A percentile compares a stretch with the other conserved stretches of the same genome.
Conservation (phyloP, 1,284 basidiomycete genomes). For the Austroboletus olivaceoglutinosus region DNA sequence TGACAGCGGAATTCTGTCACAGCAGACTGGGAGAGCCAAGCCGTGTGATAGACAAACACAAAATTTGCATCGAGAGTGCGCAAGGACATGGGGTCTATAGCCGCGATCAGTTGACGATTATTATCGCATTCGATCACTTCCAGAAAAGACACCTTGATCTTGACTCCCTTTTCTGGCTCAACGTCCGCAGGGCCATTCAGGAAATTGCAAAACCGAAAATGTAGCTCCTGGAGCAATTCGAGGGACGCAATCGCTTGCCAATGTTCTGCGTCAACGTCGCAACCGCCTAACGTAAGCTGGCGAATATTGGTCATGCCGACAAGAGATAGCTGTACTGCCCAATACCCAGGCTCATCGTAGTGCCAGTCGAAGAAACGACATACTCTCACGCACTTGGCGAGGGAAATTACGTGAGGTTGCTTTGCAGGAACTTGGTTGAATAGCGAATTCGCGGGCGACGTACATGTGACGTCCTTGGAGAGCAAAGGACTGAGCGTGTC, state of each 20-base stretch:
- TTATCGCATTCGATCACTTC: background rate
- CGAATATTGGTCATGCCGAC: conserved; percentile 19
- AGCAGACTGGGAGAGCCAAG: conserved; percentile 2
- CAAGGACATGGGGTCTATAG: conserved; percentile 5
- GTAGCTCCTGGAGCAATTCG: conserved; percentile 13
- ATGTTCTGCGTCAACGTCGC: conserved; percentile 8
- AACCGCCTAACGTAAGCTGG: conserved; percentile 8
- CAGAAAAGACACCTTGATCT: conserved; percentile 2
- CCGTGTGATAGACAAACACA: accelerated
- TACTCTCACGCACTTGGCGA: conserved; percentile 6
- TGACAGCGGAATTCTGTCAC: conserved; percentile 1
- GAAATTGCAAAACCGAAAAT: conserved; percentile 9
- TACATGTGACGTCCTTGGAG: background rate
- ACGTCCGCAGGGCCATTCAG: background rate
- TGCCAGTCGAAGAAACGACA: background rate
- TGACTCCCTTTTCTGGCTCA: background rate
- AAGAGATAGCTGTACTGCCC: conserved; percentile 3
- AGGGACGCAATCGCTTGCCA: conserved; percentile 16
- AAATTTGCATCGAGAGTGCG: background rate
- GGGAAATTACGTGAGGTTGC: conserved; percentile 14
- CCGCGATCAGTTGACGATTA: background rate
- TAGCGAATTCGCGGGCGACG: background rate
- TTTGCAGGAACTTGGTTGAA: conserved; percentile 14
- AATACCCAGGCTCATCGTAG: background rate
- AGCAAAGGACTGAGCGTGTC: too few relatives aligned